Conservation (phyloP, 2,329 filamentous ascomycete species). For the Arthroderma uncinatum region DNA sequence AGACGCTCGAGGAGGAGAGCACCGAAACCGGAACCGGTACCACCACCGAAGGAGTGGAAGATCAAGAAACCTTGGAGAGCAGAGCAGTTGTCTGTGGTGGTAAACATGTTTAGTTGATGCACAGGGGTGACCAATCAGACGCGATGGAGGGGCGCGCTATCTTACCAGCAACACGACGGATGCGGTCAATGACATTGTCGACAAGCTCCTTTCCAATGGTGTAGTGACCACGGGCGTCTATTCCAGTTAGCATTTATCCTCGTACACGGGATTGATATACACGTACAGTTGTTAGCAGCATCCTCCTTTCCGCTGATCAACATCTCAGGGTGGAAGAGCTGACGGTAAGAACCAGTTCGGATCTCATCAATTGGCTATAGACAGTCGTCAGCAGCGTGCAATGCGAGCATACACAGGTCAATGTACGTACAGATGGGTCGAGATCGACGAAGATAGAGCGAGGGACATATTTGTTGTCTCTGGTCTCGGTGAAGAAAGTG, state of each 20-base stretch:
- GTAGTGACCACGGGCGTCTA: constrained; percentile 57
- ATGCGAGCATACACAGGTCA: neutral
- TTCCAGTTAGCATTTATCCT: constrained; percentile 13
- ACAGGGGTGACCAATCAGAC: neutral
- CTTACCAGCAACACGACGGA: constrained; percentile 52
- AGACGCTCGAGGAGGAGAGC: constrained; percentile 97
- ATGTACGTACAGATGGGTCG: constrained; percentile 46
- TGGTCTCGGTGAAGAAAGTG: constrained; percentile 57
- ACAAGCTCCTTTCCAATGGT: constrained; percentile 58
- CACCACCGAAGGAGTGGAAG: constrained; percentile 99
- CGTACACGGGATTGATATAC: neutral
- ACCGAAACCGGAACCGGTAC: constrained; percentile 97
- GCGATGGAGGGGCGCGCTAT: constrained; percentile 7
- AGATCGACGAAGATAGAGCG: constrained; percentile 57
- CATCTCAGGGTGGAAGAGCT: constrained; percentile 55
- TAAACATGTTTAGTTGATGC: no score
- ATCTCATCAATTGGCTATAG: constrained; percentile 54
- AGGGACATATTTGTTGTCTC: constrained; percentile 55
- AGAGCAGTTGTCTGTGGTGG: constrained; percentile 54
- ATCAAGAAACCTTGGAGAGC: constrained; percentile 65
- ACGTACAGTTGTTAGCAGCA: constrained; percentile 55
- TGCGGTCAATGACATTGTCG: constrained; percentile 52
- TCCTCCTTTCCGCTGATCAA: constrained; percentile 59
- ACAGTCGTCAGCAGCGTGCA: constrained; percentile 11
- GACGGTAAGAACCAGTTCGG: constrained; percentile 50